A percentile compares a stretch with the other conserved stretches of the same genome.
These are phyloP conservation scores for Fusarium haematococcum DNA, from an alignment of 2,329 filamentous ascomycete genomes.

Conservation along the genomic window DNA sequence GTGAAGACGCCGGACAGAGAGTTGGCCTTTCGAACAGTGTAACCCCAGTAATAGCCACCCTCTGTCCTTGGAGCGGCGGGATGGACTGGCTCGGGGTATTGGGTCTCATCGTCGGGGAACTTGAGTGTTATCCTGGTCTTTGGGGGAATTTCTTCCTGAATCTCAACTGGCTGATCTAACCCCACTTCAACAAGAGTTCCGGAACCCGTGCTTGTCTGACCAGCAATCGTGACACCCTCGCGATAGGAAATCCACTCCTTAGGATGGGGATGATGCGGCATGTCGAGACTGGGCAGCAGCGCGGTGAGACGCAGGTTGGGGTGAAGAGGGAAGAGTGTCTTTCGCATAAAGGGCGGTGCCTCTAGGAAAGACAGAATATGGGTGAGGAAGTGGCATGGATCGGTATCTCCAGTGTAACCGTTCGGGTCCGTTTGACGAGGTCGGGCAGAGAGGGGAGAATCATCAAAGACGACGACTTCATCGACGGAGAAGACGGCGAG, in stretches of 20 bases:
- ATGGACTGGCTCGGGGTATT: constrained; percentile 69
- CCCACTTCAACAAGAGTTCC: constrained; percentile 71
- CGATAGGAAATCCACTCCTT: constrained; percentile 84
- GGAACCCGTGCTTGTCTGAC: constrained; percentile 54
- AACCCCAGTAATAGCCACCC: constrained; percentile 90
- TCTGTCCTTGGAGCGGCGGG: constrained; percentile 78
- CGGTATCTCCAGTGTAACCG: constrained; percentile 75
- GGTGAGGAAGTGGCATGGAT: constrained; percentile 83
- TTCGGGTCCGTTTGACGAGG: constrained; percentile 61
- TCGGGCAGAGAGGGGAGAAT: constrained; percentile 64
- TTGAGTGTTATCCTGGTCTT: constrained; percentile 81
- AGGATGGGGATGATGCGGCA: constrained; percentile 83
- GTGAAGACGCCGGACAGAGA: constrained; percentile 82
- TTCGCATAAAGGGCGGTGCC: constrained; percentile 84
- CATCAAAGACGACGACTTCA: constrained; percentile 85
- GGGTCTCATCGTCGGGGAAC: constrained; percentile 63
- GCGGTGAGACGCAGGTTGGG: constrained; percentile 81
- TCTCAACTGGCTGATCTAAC: constrained; percentile 64
- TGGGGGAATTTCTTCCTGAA: constrained; percentile 72
- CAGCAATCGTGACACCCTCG: constrained; percentile 76
- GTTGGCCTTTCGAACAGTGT: constrained; percentile 72
- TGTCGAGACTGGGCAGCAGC: constrained; percentile 80
- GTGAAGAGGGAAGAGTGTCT: constrained; percentile 80
- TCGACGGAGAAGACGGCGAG: constrained; percentile 87
- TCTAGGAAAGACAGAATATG: constrained; percentile 87